Evolutionary conservation across 805 yeast species (phyloP).

Genomic region (Yarrowia sp.): DNA sequence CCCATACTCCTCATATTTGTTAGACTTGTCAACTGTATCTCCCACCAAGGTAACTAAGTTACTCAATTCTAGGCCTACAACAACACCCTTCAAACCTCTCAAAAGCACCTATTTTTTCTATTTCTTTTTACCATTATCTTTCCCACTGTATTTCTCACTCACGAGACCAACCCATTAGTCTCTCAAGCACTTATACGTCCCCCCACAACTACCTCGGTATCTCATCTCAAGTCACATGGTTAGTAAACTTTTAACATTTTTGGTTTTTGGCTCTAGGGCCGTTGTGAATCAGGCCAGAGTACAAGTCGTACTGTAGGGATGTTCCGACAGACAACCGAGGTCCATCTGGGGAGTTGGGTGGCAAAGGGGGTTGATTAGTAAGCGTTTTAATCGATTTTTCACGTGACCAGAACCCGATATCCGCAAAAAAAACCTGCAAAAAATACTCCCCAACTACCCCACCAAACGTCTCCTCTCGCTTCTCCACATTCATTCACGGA

Average conservation of each 20-base stretch:
- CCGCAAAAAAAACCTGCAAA: neutral
- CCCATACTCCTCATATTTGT: too few relatives aligned
- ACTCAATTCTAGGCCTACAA: too few relatives aligned
- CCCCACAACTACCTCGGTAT: neutral
- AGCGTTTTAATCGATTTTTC: neutral
- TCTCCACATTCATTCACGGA: slow-evolving; percentile 17
- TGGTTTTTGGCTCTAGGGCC: neutral
- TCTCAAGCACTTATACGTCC: too few relatives aligned
- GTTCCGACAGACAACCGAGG: neutral
- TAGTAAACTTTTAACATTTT: slow-evolving; percentile 6
- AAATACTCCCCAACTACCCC: neutral
- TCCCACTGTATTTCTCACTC: too few relatives aligned
- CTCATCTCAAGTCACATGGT: neutral
- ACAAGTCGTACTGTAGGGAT: too few relatives aligned
- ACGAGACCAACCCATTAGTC: too few relatives aligned
- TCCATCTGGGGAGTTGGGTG: neutral
- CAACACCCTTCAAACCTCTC: too few relatives aligned
- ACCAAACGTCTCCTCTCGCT: neutral
- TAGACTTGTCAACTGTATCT: too few relatives aligned
- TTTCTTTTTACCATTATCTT: too few relatives aligned
- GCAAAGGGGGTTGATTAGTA: neutral
- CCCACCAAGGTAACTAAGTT: too few relatives aligned
- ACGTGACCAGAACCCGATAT: neutral
- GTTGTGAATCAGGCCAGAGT: slow-evolving; percentile 11
- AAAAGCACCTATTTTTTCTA: too few relatives aligned